Evolutionary conservation across 805 yeast species (phyloP).

Genomic region (Candida hungchunana): DNA sequence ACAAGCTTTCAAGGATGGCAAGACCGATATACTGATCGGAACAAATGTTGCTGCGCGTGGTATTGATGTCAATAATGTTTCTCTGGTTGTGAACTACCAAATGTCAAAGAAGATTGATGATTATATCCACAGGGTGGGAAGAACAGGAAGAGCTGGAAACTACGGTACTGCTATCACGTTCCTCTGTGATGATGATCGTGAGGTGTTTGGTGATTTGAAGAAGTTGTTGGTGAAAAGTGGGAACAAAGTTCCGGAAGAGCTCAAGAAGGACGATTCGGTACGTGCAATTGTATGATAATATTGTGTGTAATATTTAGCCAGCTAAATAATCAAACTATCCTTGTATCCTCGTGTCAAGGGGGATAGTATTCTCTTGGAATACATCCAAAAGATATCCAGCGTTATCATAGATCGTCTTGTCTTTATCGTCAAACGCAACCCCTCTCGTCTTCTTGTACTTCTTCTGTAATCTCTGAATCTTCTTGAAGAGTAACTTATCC

Average conservation of each 20-base stretch:
- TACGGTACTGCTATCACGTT: conserved; percentile 75
- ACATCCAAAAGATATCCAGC: neutral
- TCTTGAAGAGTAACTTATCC: neutral
- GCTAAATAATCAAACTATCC: too few relatives aligned
- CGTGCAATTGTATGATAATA: conserved; percentile 12
- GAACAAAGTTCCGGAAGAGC: conserved; percentile 20
- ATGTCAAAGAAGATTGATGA: conserved; percentile 76
- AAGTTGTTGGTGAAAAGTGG: conserved; percentile 21
- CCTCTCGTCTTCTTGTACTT: neutral
- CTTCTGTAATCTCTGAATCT: neutral
- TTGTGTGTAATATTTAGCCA: too few relatives aligned
- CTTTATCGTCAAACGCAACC: neutral
- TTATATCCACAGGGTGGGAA: conserved; percentile 88
- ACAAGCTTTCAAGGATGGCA: conserved; percentile 48
- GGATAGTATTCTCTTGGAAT: neutral
- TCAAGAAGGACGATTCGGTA: conserved; percentile 12
- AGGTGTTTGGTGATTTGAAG: conserved; percentile 19
- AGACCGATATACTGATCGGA: conserved; percentile 67
- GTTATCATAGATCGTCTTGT: neutral
- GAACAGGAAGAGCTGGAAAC: conserved; percentile 95
- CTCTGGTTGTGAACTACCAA: conserved; percentile 82
- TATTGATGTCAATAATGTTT: conserved; percentile 83
- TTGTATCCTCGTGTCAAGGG: too few relatives aligned
- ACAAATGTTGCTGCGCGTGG: conserved; percentile 98
- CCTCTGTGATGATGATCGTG: conserved; percentile 61